phyloP scores from a whole-genome alignment of 495 filamentous ascomycete species.

The Neurospora discreta region DNA sequence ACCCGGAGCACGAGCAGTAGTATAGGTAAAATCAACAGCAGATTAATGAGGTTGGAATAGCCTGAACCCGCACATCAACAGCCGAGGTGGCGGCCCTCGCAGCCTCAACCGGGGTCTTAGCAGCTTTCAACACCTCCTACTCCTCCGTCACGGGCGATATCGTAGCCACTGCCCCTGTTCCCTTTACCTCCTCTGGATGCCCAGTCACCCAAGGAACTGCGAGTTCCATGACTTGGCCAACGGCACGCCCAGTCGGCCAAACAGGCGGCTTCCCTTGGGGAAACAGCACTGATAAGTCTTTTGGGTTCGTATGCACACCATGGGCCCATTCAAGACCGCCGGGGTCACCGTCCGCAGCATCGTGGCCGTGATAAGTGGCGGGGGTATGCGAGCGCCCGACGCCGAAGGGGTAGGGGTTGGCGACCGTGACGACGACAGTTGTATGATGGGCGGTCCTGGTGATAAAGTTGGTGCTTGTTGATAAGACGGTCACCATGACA shows the following conservation, averaged over 20 bases:
- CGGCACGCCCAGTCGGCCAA: not conserved
- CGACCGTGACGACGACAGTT: not conserved
- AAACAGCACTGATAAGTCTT: not conserved
- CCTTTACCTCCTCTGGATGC: not conserved
- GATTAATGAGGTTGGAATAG: not conserved
- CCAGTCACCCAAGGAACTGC: not conserved
- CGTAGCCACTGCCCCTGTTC: not conserved
- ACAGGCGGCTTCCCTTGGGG: not conserved
- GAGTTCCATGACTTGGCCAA: not conserved
- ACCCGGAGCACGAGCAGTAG: not conserved
- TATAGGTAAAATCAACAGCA: not conserved
- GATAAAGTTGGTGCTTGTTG: not conserved
- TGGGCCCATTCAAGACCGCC: not conserved
- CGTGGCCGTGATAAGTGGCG: not conserved
- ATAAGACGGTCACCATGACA: not conserved
- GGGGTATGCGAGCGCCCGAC: not conserved
- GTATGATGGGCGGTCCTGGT: not conserved
- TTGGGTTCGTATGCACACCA: not conserved
- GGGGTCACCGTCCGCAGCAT: not conserved
- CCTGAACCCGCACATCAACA: not conserved
- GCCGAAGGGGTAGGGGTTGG: not conserved
- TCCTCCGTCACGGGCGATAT: not conserved
- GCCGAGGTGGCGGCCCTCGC: not conserved
- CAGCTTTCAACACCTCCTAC: not conserved
- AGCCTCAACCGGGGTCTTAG: no score